Percentiles rank a stretch among this genome's conserved stretches.
These are phyloP conservation scores for Scenedesmus sp. DNA, from an alignment of 163 green algal species.

Conservation along the genomic window DNA sequence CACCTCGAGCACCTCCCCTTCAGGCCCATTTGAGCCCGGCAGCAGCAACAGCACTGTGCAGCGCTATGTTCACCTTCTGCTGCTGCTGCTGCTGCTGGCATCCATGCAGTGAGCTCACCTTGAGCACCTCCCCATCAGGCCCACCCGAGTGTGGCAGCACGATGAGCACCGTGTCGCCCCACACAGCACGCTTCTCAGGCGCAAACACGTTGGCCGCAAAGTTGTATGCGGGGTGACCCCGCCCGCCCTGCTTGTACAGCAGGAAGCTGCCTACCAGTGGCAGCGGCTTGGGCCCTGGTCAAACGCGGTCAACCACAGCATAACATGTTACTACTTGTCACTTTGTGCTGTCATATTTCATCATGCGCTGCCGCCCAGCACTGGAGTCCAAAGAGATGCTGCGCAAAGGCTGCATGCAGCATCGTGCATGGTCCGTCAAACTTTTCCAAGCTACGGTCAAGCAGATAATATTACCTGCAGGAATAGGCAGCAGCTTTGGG, in stretches of 20 bases:
- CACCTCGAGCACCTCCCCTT: not conserved
- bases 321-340: not conserved
- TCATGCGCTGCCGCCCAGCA: too few relatives aligned
- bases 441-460: too few relatives aligned
- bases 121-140: not conserved
- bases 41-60: not conserved
- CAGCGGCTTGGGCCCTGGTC: not conserved
- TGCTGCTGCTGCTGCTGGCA: not conserved
- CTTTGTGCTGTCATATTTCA: too few relatives aligned
- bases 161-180: constrained; percentile 33
- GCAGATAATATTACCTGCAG: not conserved
- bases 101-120: not conserved
- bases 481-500: not conserved
- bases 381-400: too few relatives aligned
- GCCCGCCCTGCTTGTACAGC: not conserved
- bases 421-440: too few relatives aligned
- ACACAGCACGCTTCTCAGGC: not conserved
- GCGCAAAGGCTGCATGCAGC: too few relatives aligned
- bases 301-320: too few relatives aligned
- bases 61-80: not conserved
- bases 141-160: not conserved
- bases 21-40: not conserved
- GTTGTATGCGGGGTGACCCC: constrained; percentile 22
- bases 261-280: not conserved
- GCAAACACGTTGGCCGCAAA: constrained; percentile 15